phyloP scores from a whole-genome alignment of 306 rosid genomes.

The Pyrus betulifolia region DNA sequence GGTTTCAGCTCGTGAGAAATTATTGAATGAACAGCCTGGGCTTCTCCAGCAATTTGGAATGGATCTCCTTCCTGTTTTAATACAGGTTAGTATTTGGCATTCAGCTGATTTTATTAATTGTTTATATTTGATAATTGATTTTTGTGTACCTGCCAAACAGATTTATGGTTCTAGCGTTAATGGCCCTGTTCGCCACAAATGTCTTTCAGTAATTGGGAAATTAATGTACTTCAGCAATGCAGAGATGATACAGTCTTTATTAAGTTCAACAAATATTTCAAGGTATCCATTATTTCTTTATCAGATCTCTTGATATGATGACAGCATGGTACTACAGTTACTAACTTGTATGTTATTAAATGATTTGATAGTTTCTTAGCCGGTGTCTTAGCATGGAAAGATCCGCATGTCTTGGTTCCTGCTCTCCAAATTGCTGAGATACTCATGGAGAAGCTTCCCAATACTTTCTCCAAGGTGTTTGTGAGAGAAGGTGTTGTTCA shows the following conservation, averaged over 20 bases:
- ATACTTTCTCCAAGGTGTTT: slow-evolving; percentile 79
- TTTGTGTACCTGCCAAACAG: slow-evolving; percentile 36
- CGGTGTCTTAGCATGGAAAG: slow-evolving; percentile 97
- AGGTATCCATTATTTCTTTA: slow-evolving; percentile 45
- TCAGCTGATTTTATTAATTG: background rate
- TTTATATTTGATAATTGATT: slow-evolving; percentile 11
- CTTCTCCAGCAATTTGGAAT: slow-evolving; percentile 86
- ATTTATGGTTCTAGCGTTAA: slow-evolving; percentile 97
- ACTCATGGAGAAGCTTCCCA: slow-evolving; percentile 96
- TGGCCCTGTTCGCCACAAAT: slow-evolving; percentile 92
- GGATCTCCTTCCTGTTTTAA: slow-evolving; percentile 91
- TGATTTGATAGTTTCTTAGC: slow-evolving; percentile 72
- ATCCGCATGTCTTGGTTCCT: slow-evolving; percentile 83
- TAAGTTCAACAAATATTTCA: slow-evolving; percentile 74
- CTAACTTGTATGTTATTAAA: slow-evolving; percentile 10
- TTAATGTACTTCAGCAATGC: slow-evolving; percentile 90
- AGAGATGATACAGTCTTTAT: slow-evolving; percentile 89
- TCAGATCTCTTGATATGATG: slow-evolving; percentile 10
- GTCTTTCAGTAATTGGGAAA: slow-evolving; percentile 87
- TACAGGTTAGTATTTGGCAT: slow-evolving; percentile 51
- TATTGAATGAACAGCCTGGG: slow-evolving; percentile 85
- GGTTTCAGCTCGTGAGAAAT: slow-evolving; percentile 82
- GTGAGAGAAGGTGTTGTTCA: slow-evolving; percentile 96
- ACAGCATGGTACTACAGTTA: background rate
- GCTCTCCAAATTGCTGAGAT: slow-evolving; percentile 95